Conservation (phyloP, 345 rosid species). For the Eucalyptus decipiens region DNA sequence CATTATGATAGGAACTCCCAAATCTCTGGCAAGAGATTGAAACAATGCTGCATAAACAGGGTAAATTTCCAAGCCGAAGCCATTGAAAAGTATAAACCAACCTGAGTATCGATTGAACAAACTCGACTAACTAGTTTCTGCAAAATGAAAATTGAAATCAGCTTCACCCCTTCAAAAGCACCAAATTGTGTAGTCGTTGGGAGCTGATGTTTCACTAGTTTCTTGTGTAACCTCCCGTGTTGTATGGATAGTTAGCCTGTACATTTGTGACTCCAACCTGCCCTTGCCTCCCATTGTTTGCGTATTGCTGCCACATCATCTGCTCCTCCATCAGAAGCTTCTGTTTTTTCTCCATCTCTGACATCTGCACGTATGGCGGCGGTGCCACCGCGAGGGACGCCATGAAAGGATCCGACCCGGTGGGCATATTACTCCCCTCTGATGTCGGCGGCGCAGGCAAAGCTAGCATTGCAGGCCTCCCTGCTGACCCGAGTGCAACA, state of each 20-base stretch:
- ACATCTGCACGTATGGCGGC: slow-evolving; percentile 62
- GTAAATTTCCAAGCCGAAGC: neutral
- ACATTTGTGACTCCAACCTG: slow-evolving; percentile 7
- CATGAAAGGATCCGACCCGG: slow-evolving; percentile 47
- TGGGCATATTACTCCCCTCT: slow-evolving; percentile 3
- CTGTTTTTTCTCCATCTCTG: slow-evolving; percentile 72
- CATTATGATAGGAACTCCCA: neutral
- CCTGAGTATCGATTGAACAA: neutral
- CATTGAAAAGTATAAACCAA: neutral
- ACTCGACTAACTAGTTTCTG: neutral
- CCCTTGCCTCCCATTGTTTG: slow-evolving; percentile 48
- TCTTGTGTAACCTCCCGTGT: slow-evolving; percentile 1
- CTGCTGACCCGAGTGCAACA: slow-evolving; percentile 49
- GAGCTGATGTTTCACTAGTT: neutral
- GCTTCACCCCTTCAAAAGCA: neutral
- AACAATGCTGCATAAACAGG: neutral
- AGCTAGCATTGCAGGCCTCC: slow-evolving; percentile 49
- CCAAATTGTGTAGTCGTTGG: neutral
- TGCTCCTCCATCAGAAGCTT: slow-evolving; percentile 54
- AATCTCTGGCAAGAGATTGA: neutral
- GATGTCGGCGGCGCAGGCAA: slow-evolving; percentile 50
- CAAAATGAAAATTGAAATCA: neutral
- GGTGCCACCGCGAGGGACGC: slow-evolving; percentile 52
- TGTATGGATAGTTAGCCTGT: slow-evolving; percentile 3
- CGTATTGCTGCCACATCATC: slow-evolving; percentile 54